Evolutionary conservation across 805 yeast species (phyloP).

Genomic region (Dipodascus geniculatus): DNA sequence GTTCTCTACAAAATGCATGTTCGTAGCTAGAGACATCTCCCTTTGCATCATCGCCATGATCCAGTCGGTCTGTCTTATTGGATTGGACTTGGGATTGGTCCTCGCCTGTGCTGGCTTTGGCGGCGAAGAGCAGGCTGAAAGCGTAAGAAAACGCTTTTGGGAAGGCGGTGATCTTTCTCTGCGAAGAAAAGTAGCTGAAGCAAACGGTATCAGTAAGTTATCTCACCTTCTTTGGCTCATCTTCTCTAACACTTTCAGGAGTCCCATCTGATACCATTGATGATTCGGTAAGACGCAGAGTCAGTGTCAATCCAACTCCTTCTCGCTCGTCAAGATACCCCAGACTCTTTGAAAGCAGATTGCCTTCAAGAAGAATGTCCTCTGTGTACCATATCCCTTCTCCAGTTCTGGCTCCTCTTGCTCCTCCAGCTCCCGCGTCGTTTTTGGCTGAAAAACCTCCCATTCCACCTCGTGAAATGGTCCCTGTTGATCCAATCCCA

Average conservation of each 20-base stretch:
- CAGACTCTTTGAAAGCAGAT: not conserved
- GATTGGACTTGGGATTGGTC: not conserved
- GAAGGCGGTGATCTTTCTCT: not conserved
- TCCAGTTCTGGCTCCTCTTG: not conserved
- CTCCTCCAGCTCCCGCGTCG: not conserved
- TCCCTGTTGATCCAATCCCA: not conserved
- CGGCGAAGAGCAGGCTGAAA: not conserved
- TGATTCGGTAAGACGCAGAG: not conserved
- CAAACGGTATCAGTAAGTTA: not conserved
- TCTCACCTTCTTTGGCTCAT: not conserved
- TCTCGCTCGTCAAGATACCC: not conserved
- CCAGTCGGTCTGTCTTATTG: not conserved
- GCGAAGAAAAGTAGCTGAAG: not conserved
- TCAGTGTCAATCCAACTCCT: not conserved
- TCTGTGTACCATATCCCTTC: not conserved
- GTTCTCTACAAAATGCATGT: not conserved
- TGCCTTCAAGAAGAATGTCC: not conserved
- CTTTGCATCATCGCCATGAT: not conserved
- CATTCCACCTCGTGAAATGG: not conserved
- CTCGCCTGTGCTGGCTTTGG: not conserved
- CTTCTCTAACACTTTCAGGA: not conserved
- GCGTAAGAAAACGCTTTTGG: not conserved
- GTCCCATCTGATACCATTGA: not conserved
- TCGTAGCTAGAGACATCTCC: not conserved
- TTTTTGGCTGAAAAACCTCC: not conserved